Conservation (phyloP, 2,329 filamentous ascomycete genomes). For the Aspergillus neotritici region DNA sequence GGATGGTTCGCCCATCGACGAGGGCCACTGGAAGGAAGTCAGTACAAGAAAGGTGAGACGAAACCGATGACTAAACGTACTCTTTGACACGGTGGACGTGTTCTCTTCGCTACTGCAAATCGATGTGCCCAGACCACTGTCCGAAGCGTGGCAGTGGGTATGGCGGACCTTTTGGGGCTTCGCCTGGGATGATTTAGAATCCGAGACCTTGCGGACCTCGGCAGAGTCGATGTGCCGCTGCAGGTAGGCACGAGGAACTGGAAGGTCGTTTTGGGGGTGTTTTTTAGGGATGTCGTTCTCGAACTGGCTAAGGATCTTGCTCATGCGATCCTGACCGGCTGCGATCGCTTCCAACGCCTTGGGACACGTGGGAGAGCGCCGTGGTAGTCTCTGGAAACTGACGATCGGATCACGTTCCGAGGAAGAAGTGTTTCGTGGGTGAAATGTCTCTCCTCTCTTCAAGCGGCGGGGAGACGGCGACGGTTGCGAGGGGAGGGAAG, state of each 20-base stretch:
- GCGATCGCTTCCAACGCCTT: slow-evolving; percentile 60
- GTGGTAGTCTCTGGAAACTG: slow-evolving; percentile 47
- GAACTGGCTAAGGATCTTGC: slow-evolving; percentile 60
- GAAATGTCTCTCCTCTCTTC: slow-evolving; percentile 64
- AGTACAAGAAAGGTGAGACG: slow-evolving; percentile 30
- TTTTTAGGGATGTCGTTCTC: slow-evolving; percentile 49
- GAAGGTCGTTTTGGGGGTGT: slow-evolving; percentile 52
- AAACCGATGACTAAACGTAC: slow-evolving; percentile 31
- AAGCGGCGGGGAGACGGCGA: slow-evolving; percentile 45
- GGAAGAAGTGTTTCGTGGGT: slow-evolving; percentile 40
- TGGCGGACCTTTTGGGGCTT: slow-evolving; percentile 9
- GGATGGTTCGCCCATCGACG: slow-evolving; percentile 18
- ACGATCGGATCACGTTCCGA: slow-evolving; percentile 39
- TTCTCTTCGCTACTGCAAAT: slow-evolving; percentile 55
- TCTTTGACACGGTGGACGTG: slow-evolving; percentile 37
- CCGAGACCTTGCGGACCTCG: slow-evolving; percentile 38
- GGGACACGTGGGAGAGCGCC: slow-evolving; percentile 59
- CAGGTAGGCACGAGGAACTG: slow-evolving; percentile 57
- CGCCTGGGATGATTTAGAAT: background rate
- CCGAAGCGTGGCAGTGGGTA: slow-evolving; percentile 65
- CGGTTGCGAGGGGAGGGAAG: slow-evolving; percentile 9
- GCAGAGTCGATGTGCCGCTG: slow-evolving; percentile 49
- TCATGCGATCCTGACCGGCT: slow-evolving; percentile 63
- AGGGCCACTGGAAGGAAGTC: slow-evolving; percentile 19
- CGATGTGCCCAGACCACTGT: slow-evolving; percentile 84